These are phyloP conservation scores for Euphorbia celastroides DNA, from an alignment of 441 rosid species.

Conservation along the genomic window DNA sequence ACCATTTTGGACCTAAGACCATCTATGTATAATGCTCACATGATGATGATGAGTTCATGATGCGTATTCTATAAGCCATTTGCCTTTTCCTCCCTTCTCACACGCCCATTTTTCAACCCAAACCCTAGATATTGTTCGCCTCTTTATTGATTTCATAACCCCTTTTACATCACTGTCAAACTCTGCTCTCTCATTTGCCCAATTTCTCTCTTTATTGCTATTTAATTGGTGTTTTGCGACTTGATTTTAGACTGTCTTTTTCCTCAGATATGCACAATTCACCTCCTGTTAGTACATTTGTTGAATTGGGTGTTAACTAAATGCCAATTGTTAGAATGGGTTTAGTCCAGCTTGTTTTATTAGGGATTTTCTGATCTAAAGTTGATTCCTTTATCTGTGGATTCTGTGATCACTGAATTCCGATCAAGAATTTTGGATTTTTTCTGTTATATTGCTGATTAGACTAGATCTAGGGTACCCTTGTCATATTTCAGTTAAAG, in stretches of 20 bases:
- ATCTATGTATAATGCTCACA: not conserved
- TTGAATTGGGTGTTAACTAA: not conserved
- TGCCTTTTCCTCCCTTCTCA: not conserved
- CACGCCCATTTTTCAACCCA: conserved; percentile 20
- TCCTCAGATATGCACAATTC: conserved; percentile 14
- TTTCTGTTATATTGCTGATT: not conserved
- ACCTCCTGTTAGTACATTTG: not conserved
- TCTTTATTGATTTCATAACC: not conserved
- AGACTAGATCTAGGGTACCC: conserved; percentile 21
- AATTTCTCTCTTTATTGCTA: not conserved
- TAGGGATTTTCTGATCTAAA: not conserved
- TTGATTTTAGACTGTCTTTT: not conserved
- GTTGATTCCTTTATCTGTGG: not conserved
- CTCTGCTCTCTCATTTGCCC: conserved; percentile 4
- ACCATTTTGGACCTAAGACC: conserved; percentile 23
- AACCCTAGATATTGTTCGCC: conserved; percentile 30
- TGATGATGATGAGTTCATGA: not conserved
- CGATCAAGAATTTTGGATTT: not conserved
- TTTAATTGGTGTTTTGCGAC: not conserved
- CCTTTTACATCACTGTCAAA: conserved; percentile 2
- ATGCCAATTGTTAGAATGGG: not conserved
- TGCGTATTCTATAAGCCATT: conserved; percentile 38
- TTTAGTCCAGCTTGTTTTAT: not conserved
- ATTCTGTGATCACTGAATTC: conserved; percentile 13
- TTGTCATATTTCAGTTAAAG: conserved; percentile 14